Evolutionary conservation across 768 basidiomycete genomes (phyloP).

Genomic region (Lactarius pseudohatsudake): DNA sequence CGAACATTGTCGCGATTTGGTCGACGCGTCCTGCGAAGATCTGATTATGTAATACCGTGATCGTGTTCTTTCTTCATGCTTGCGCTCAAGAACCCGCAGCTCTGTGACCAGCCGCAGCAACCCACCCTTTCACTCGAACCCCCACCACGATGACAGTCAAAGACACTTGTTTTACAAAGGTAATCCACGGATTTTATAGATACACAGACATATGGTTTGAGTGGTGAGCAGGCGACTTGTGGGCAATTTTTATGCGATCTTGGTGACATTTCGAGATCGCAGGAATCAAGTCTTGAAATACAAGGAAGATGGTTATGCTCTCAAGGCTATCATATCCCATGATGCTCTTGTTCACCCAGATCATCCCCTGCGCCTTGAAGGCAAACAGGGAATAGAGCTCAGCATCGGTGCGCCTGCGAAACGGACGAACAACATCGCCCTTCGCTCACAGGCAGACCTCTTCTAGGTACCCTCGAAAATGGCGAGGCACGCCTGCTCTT

Average conservation of each 20-base stretch:
- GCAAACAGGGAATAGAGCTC: conserved; percentile 65
- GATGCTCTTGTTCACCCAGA: conserved; percentile 67
- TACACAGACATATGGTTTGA: conserved; percentile 86
- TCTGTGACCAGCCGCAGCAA: conserved; percentile 16
- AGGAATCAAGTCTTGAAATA: conserved; percentile 62
- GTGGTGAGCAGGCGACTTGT: conserved; percentile 46
- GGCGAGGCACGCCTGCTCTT: conserved; percentile 80
- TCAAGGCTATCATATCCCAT: conserved; percentile 72
- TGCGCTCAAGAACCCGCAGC: not conserved
- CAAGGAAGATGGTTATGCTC: conserved; percentile 53
- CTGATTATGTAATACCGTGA: conserved; percentile 12
- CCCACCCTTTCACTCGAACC: not conserved
- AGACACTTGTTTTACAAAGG: conserved; percentile 45
- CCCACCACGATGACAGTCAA: conserved; percentile 18
- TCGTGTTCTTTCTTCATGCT: not conserved
- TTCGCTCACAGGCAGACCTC: not conserved
- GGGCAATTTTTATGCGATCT: conserved; percentile 8
- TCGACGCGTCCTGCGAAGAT: conserved; percentile 17
- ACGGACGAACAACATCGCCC: not conserved
- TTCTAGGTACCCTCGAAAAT: conserved; percentile 59
- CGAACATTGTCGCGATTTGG: conserved; percentile 25
- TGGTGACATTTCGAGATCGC: conserved; percentile 17
- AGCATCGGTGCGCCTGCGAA: conserved; percentile 53
- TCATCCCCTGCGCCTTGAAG: conserved; percentile 67
- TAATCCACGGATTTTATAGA: conserved; percentile 62